phyloP scores from a whole-genome alignment of 345 rosid genomes.

The Corymbia maculata region DNA sequence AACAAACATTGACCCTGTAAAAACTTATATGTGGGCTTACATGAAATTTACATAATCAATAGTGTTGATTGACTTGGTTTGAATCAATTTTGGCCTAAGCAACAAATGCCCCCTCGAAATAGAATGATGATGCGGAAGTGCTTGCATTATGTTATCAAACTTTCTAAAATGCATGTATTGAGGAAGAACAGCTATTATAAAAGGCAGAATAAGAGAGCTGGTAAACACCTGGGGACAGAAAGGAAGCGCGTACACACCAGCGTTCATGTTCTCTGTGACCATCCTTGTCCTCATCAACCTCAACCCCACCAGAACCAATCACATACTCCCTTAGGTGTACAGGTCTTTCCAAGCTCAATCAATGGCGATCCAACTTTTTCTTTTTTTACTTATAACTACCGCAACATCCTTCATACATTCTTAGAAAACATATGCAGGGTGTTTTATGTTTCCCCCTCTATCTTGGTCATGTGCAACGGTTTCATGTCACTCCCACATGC shows the following conservation, averaged over 20 bases:
- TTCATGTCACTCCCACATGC: background rate
- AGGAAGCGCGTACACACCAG: background rate
- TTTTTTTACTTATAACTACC: background rate
- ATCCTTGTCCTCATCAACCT: background rate
- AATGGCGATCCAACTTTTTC: background rate
- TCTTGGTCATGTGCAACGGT: background rate
- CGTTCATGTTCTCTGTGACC: background rate
- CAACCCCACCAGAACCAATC: background rate
- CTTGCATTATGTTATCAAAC: background rate
- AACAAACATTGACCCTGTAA: background rate
- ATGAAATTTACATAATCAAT: background rate
- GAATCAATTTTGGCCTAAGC: background rate
- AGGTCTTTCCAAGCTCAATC: background rate
- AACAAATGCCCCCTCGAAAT: background rate
- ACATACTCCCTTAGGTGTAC: background rate
- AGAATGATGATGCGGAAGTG: background rate
- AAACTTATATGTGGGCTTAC: background rate
- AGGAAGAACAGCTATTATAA: background rate
- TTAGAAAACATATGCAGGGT: background rate
- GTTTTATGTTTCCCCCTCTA: background rate
- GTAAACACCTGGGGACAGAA: background rate
- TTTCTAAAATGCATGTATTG: background rate
- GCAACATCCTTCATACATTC: background rate
- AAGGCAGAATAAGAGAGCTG: background rate
- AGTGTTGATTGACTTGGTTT: background rate